Evolutionary conservation across 2,329 filamentous ascomycete genomes (phyloP).

Genomic region (Trichothecium roseum): DNA sequence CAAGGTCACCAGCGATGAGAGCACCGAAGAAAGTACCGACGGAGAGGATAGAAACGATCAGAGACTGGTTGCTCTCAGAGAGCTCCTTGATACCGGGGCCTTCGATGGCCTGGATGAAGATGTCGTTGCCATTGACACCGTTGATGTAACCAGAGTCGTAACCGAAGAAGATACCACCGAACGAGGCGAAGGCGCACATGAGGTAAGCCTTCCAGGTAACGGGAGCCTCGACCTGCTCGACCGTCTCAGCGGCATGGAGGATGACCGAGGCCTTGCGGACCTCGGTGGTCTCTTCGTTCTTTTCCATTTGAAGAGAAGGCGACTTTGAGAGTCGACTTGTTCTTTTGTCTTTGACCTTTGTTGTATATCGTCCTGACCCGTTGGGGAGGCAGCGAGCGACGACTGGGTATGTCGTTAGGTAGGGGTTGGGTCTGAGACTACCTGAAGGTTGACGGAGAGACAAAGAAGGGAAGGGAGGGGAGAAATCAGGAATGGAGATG

Average conservation of each 20-base stretch:
- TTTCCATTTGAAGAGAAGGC: background rate
- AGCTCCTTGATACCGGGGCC: constrained; percentile 24
- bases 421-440: too few species aligned
- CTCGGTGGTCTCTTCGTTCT: background rate
- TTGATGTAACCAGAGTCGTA: constrained; percentile 72
- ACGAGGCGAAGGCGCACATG: constrained; percentile 60
- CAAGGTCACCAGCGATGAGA: constrained; percentile 65
- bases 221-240: constrained; percentile 54
- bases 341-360: too few species aligned
- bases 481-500: too few species aligned
- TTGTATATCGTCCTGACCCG: too few species aligned
- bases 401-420: too few species aligned
- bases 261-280: constrained; percentile 10
- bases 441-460: too few species aligned
- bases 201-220: constrained; percentile 59
- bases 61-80: constrained; percentile 33
- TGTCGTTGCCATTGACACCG: constrained; percentile 43
- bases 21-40: constrained; percentile 71
- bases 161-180: constrained; percentile 68
- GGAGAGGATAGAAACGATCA: constrained; percentile 68
- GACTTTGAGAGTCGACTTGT: too few species aligned
- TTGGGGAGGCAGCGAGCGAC: too few species aligned
- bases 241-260: constrained; percentile 36
- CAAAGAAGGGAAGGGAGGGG: too few species aligned
- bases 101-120: constrained; percentile 43